Base-by-base conservation (phyloP, 805 yeast species). In the Cyberlindnera veronae region DNA sequence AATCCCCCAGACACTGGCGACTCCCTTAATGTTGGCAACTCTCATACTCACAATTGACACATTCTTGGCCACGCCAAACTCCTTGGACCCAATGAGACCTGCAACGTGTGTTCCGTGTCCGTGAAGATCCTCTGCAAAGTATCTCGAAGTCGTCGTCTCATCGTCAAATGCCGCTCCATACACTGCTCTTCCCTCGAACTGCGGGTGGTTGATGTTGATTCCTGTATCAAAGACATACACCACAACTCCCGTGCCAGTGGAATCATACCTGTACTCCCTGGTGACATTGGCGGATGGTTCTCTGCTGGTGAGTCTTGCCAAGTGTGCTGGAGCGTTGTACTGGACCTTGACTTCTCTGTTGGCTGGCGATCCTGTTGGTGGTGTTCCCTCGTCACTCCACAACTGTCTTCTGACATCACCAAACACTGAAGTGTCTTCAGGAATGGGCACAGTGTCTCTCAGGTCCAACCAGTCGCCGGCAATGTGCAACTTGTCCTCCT, bases 21-120 rank as follows among this genome's bases (percentile, higher is more conserved):
- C 72, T 0, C 96, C 96, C 26, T 56, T 53, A 3, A 60, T 58
- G 46, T 79, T 77, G 30, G 86, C 66, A 1, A 86, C 87, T 54
- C 86, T 87, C 13, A 90, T 78, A 16, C 2, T 95, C 8, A 84
- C 67, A 8, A 88, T 53, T 10, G 68, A 67, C 12, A 74, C 76
- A 24, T 75, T 62, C 58, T 89, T 89, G 15, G 95, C 87, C 3
- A 86, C 91, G 6, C 97, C 97, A 64, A 68, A 89, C 3, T 79
- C 76, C 38, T 63, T 70, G 3, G 96, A 85, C 0, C 90, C 96
- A 38, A 87, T 74, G 12, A 87, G 66, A 3, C 96, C 96, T 0
- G 96, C 95, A 32, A 90, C 93, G 61, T 89, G 96, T 2, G 96
- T 88, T 0, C 96, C 97, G 60, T 89, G 97, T 48, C 80, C 79